Percentiles rank a stretch among this genome's conserved stretches.
Evolutionary conservation across 345 rosid genomes (phyloP).

Genomic region (Streptanthus diversifolius): DNA sequence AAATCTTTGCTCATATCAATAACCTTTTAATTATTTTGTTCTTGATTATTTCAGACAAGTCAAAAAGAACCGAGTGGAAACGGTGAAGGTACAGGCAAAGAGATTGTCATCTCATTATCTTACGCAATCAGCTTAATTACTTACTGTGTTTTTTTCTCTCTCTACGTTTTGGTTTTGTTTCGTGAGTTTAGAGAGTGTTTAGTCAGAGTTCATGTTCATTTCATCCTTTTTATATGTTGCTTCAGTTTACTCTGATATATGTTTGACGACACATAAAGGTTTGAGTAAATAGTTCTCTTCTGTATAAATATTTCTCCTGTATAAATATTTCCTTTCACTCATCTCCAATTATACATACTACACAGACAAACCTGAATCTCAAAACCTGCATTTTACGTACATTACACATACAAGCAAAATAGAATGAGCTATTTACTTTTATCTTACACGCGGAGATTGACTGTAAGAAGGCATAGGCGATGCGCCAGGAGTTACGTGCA

Average conservation of each 20-base stretch:
- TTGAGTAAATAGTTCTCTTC: constrained; percentile 31
- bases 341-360: constrained; percentile 10
- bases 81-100: constrained; percentile 44
- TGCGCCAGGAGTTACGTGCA: constrained; percentile 48
- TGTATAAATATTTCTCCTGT: constrained; percentile 14
- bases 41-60: constrained; percentile 52
- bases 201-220: constrained; percentile 7
- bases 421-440: not conserved
- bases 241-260: constrained; percentile 21
- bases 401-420: not conserved
- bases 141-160: not conserved
- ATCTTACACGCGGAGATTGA: constrained; percentile 51
- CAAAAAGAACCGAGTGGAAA: constrained; percentile 64
- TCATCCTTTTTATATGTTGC: constrained; percentile 14
- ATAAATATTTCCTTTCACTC: not conserved
- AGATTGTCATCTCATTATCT: constrained; percentile 10
- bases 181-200: constrained; percentile 31
- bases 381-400: constrained; percentile 7
- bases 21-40: constrained; percentile 4
- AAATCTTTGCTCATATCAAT: not conserved
- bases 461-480: constrained; percentile 59
- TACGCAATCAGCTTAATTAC: constrained; percentile 12
- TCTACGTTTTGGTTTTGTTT: constrained; percentile 23
- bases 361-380: constrained; percentile 5
- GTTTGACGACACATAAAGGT: constrained; percentile 16